phyloP scores from a whole-genome alignment of 441 rosid genomes.

The Lagerstroemia fauriei region DNA sequence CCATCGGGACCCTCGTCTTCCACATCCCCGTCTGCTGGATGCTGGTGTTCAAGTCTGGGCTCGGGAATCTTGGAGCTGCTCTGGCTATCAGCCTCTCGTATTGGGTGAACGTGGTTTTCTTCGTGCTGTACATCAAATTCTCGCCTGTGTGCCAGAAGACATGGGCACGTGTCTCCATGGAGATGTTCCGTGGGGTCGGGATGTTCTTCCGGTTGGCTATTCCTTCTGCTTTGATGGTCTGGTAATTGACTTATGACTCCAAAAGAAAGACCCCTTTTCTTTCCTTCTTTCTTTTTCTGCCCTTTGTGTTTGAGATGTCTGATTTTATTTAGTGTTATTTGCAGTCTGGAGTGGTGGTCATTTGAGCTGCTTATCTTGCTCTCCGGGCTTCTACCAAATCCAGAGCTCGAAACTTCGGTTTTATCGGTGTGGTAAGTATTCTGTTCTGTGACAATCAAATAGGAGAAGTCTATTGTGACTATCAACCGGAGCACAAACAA shows the following conservation, averaged over 20 bases:
- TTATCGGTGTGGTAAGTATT: neutral
- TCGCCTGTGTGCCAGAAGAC: slow-evolving; percentile 22
- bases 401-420: slow-evolving; percentile 27
- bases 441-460: too few relatives aligned
- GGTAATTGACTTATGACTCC: slow-evolving; percentile 13
- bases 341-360: slow-evolving; percentile 33
- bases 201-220: slow-evolving; percentile 25
- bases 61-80: slow-evolving; percentile 28
- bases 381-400: slow-evolving; percentile 27
- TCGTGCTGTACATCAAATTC: slow-evolving; percentile 18
- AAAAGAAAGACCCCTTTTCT: neutral
- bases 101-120: slow-evolving; percentile 25
- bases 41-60: slow-evolving; percentile 24
- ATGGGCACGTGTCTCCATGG: neutral
- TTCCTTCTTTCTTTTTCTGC: too few relatives aligned
- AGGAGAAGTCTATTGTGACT: neutral
- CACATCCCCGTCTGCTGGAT: slow-evolving; percentile 29
- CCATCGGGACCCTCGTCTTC: slow-evolving; percentile 17
- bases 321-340: neutral
- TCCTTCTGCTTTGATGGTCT: slow-evolving; percentile 32
- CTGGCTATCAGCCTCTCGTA: slow-evolving; percentile 27
- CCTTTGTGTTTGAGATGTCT: neutral
- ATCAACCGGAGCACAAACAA: neutral
- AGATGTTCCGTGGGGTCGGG: slow-evolving; percentile 4
- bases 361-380: slow-evolving; percentile 24